phyloP scores from a whole-genome alignment of 768 basidiomycete species.

The Tubosaeta brunneosetosa region DNA sequence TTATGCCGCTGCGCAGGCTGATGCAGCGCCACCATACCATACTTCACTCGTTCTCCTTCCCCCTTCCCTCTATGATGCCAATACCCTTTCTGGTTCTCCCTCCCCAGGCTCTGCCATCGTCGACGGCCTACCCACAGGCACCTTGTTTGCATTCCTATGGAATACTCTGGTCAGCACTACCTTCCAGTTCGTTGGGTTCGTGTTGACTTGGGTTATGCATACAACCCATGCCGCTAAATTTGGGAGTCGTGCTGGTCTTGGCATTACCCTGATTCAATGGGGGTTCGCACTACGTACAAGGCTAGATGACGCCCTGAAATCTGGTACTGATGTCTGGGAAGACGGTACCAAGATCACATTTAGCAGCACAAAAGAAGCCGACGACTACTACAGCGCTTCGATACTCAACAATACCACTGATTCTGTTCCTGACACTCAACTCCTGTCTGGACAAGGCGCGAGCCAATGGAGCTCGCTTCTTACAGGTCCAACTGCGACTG shows the following conservation, averaged over 20 bases:
- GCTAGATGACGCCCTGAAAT: conserved; percentile 39
- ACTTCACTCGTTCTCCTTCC: conserved; percentile 96
- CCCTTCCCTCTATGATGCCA: conserved; percentile 27
- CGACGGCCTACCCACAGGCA: conserved; percentile 80
- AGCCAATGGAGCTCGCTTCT: conserved; percentile 37
- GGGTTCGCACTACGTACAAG: conserved; percentile 73
- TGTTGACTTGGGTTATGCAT: conserved; percentile 90
- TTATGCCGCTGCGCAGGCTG: conserved; percentile 86
- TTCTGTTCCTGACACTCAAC: conserved; percentile 13
- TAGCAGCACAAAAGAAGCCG: conserved; percentile 41
- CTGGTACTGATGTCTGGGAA: conserved; percentile 29
- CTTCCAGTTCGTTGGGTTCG: conserved; percentile 95
- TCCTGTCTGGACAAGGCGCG: conserved; percentile 6
- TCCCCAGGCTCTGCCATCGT: conserved; percentile 75
- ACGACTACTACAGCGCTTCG: conserved; percentile 36
- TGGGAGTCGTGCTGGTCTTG: conserved; percentile 90
- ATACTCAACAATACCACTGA: conserved; percentile 24
- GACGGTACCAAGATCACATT: conserved; percentile 36
- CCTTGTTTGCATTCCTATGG: conserved; percentile 86
- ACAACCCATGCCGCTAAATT: conserved; percentile 90
- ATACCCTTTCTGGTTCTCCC: conserved; percentile 40
- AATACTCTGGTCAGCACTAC: conserved; percentile 89
- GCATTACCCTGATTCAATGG: conserved; percentile 95
- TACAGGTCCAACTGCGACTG: conserved; percentile 69
- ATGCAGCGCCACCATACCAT: conserved; percentile 97